Evolutionary conservation across 371 early-diverging fungal genomes (phyloP), one percentile per base, ranked within the genome.

Genomic region (Rhizopus stolonifer): DNA sequence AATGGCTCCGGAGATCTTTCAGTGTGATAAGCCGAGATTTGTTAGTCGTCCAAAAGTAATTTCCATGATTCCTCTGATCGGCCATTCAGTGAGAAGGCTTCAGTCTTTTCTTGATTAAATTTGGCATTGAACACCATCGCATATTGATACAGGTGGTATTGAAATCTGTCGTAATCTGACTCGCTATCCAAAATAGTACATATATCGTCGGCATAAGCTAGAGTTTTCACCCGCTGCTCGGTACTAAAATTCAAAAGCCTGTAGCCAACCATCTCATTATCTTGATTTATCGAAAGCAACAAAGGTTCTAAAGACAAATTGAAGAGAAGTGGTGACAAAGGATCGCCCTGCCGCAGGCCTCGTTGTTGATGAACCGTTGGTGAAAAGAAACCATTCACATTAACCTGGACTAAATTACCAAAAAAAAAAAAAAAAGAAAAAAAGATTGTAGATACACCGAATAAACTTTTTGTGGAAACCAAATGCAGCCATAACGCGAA

Each of bases 251-350:
- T 5, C 2, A 25, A 25, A 23, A 23, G 10, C 2, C 10, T 24
- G 10, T 45, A 19, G 23, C n/a, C 45, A 14, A 9, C 13, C 4
- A 34, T 34, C 13, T 14, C 14, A 14, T 34, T n/a, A 14, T 33
- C 48, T 48, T 32, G 48, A 26, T 26, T 22, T 1, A 42, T 39
- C 9, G 25, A 3, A 3, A 26, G 36, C 1, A 54, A 38, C 2
- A 58, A 13, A n/a, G 58, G 58, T 43, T 55, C 61, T 24, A 61
- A 43, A 32, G 44, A 48, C 7, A 61, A 23, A 15, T 61, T 61
- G 52, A 55, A 61, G 2, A 61, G 52, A 10, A 58, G 11, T 6
- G 47, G 52, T 6, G 52, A 58, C 33, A 56, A n/a, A 19, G 52
- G 48, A 23, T 52, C 47, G 7, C 52, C 58, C 42, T 58, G 52